Conservation (phyloP, 768 basidiomycete species). For the Rhizopogon vesiculosus region DNA sequence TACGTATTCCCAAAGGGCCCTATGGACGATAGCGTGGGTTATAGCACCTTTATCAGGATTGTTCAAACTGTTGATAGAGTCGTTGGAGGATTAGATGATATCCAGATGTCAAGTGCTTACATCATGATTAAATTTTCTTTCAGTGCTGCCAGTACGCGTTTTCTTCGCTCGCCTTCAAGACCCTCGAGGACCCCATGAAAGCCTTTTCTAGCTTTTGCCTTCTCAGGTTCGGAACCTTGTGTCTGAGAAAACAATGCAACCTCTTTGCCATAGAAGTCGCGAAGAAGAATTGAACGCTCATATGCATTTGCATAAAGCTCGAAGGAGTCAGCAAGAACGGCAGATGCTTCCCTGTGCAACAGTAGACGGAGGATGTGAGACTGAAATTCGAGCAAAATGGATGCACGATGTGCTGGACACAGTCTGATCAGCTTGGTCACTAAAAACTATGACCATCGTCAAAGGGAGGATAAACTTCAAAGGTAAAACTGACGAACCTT, state of each 20-base stretch:
- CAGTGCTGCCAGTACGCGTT: constrained; percentile 60
- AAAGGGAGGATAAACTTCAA: not conserved
- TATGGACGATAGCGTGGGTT: constrained; percentile 84
- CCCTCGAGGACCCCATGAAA: constrained; percentile 65
- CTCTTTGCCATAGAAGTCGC: constrained; percentile 91
- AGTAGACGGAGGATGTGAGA: constrained; percentile 71
- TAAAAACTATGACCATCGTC: constrained; percentile 50
- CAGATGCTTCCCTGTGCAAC: constrained; percentile 79
- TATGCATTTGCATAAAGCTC: constrained; percentile 85
- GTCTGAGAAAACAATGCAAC: constrained; percentile 62
- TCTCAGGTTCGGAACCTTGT: constrained; percentile 54
- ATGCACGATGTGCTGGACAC: constrained; percentile 67
- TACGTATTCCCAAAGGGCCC: constrained; percentile 84
- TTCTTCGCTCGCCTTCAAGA: constrained; percentile 57
- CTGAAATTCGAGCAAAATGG: constrained; percentile 78
- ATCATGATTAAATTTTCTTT: constrained; percentile 73
- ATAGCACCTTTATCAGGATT: constrained; percentile 89
- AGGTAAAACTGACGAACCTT: constrained; percentile 48
- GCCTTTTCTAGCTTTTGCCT: constrained; percentile 61
- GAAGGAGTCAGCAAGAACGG: constrained; percentile 82
- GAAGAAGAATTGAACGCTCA: constrained; percentile 74
- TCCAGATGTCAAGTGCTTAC: constrained; percentile 37
- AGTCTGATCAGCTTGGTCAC: constrained; percentile 75
- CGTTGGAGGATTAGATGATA: not conserved
- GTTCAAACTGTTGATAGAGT: constrained; percentile 60